Conservation (phyloP, 441 rosid genomes). For the Eutrema salsugineum region DNA sequence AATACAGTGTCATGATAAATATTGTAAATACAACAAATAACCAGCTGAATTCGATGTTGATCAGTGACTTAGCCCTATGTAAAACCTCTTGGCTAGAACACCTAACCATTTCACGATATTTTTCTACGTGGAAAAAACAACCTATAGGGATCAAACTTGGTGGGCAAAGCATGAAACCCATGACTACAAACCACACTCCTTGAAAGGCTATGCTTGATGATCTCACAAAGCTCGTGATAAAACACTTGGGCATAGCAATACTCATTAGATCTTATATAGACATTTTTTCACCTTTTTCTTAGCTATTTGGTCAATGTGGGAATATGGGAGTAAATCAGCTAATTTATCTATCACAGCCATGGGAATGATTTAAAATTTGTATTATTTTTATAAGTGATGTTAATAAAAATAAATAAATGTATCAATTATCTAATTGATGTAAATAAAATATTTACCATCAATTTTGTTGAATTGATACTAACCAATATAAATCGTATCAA, state of each 20-base stretch:
- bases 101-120: constrained; percentile 34
- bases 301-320: no score
- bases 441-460: no score
- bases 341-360: no score
- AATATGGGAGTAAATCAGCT: no score
- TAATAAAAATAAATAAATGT: no score
- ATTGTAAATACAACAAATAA: constrained; percentile 37
- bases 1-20: constrained; percentile 40
- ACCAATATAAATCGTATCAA: no score
- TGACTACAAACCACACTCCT: constrained; percentile 59
- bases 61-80: constrained; percentile 64
- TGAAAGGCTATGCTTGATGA: constrained; percentile 59
- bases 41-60: constrained; percentile 64
- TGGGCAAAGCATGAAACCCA: not conserved
- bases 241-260: constrained; percentile 23
- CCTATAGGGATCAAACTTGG: constrained; percentile 11
- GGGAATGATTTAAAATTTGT: no score
- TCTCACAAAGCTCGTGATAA: constrained; percentile 59
- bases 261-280: no score
- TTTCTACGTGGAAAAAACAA: not conserved
- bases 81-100: constrained; percentile 45
- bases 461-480: no score
- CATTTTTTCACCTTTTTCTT: no score
- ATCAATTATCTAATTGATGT: no score
- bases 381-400: no score